phyloP scores from a whole-genome alignment of 306 rosid species.

The Parietaria judaica region DNA sequence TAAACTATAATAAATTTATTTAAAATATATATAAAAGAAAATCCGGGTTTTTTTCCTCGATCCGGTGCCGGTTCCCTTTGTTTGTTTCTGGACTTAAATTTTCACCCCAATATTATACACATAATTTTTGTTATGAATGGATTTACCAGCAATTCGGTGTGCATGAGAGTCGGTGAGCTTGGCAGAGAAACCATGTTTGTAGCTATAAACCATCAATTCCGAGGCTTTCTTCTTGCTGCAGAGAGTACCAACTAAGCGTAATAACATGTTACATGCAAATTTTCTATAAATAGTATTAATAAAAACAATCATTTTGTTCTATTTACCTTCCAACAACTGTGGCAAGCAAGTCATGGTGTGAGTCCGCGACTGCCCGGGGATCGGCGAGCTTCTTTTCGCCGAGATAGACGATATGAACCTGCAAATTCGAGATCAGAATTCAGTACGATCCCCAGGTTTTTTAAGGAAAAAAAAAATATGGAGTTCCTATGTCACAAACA shows the following conservation, averaged over 20 bases:
- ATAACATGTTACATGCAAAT: conserved; percentile 6
- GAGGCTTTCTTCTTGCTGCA: conserved; percentile 27
- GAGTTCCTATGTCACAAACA: not conserved
- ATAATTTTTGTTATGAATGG: not conserved
- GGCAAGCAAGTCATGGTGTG: conserved; percentile 37
- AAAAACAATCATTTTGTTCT: too few species aligned
- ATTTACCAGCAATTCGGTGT: conserved; percentile 14
- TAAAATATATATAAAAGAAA: too few species aligned
- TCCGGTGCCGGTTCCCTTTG: too few species aligned
- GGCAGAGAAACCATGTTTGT: conserved; percentile 36
- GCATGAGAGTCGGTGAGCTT: conserved; percentile 29
- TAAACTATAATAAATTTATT: too few species aligned
- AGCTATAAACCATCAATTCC: conserved; percentile 25
- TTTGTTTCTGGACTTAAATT: too few species aligned
- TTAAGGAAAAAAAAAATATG: not conserved
- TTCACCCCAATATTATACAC: not conserved
- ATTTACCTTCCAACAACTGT: conserved; percentile 25
- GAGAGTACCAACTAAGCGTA: not conserved
- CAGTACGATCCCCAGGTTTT: not conserved
- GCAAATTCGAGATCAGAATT: not conserved
- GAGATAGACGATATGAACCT: conserved; percentile 44
- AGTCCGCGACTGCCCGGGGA: conserved; percentile 24
- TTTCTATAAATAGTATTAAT: not conserved
- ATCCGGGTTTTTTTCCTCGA: too few species aligned
- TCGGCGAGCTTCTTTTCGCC: conserved; percentile 34